Evolutionary conservation across 176 grass and related monocot genomes (phyloP), one percentile per base, ranked within the genome.

Genomic region (Oryza punctata): DNA sequence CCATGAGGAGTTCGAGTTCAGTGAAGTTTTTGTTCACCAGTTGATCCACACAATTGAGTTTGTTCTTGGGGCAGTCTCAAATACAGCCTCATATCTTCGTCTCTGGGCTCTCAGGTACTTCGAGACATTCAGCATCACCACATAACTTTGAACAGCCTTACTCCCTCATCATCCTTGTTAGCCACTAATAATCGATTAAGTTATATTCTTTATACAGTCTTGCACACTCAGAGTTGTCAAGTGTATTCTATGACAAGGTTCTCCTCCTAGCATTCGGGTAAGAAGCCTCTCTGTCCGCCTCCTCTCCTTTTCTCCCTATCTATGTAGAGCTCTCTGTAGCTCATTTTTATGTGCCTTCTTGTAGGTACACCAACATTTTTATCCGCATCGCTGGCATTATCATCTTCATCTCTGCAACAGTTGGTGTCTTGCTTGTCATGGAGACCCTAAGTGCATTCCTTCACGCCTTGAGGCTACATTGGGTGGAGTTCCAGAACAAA

Each of bases 401-500:
- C 5, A 47, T 99, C 75, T 99, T 99, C 45, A 8, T 94, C 64
- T 90, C 46, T 12, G 96, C 96, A 0, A 99, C 93, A 29, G n/a
- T 96, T 7, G 91, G 91, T 61, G 93, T 99, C 19, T 81, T 99
- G 89, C 93, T 99, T 87, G 85, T 99, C 73, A 99, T 99, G 96
- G 96, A 99, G 86, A 94, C 96, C 16, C 70, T 99, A 33, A 99
- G 96, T 5, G 96, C 96, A 29, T 95, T 98, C 85, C 85, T 99
- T 70, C 96, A 99, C 43, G 96, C 96, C 4, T 77, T 99, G 87
- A 94, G 96, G 91, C 96, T 99, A 78, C 96, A 99, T 59, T 99
- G 96, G 96, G 93, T 99, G 63, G 96, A 99, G 88, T 99, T 94
- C 77, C 93, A 96, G 86, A 96, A 93, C 79, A 99, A 99, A 85